These are phyloP conservation scores for Citrus mangshanensis DNA, from an alignment of 345 rosid species.

Conservation along the genomic window DNA sequence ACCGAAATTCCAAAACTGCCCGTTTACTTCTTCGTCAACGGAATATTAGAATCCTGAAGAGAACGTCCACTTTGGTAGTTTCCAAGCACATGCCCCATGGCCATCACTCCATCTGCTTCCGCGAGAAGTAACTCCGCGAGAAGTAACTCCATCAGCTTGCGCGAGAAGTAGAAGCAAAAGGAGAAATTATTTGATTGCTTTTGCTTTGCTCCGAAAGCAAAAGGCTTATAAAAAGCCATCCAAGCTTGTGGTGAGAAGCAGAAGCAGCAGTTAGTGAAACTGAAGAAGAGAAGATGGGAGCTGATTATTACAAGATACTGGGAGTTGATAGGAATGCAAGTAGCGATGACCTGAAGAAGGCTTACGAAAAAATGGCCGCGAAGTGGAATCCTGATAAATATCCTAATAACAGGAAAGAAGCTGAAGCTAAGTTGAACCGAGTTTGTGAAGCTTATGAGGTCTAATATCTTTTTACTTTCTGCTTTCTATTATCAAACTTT, in stretches of 20 bases:
- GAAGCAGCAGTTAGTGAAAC: neutral
- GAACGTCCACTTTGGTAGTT: too few relatives aligned
- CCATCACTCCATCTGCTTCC: too few relatives aligned
- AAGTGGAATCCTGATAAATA: slow-evolving; percentile 52
- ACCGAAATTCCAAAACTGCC: too few relatives aligned
- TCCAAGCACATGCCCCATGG: too few relatives aligned
- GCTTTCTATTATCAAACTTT: neutral
- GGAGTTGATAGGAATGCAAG: slow-evolving; percentile 48
- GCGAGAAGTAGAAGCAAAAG: too few relatives aligned
- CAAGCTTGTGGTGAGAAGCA: neutral
- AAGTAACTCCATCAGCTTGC: too few relatives aligned
- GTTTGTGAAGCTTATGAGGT: slow-evolving; percentile 75
- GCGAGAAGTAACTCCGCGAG: too few relatives aligned
- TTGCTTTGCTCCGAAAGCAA: neutral
- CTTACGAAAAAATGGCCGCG: slow-evolving; percentile 50
- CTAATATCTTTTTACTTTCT: neutral
- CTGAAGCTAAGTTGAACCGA: slow-evolving; percentile 66
- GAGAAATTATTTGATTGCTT: too few relatives aligned
- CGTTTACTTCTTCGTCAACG: too few relatives aligned
- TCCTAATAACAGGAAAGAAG: slow-evolving; percentile 52
- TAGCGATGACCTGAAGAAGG: slow-evolving; percentile 61
- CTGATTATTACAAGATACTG: slow-evolving; percentile 56
- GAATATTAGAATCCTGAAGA: too few relatives aligned
- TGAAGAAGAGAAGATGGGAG: slow-evolving; percentile 46
- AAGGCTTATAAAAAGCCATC: too few relatives aligned